phyloP scores from a whole-genome alignment of 352 stramenopile species.

The Globisporangium cylindrosporum region DNA sequence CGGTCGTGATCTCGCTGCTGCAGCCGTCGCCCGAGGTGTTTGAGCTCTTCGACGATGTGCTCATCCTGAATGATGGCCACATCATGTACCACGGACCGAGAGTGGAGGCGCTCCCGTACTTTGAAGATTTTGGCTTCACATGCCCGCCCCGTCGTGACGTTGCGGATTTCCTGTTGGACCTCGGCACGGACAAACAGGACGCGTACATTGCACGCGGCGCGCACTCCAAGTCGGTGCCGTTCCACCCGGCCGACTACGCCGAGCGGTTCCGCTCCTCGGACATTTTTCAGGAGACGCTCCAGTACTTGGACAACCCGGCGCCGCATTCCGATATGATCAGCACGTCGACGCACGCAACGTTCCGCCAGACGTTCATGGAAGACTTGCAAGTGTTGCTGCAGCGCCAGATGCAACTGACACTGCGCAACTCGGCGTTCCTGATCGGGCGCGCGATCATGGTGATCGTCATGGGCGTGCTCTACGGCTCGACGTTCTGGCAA shows the following conservation, averaged over 20 bases:
- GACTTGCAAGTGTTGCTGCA: slow-evolving; percentile 41
- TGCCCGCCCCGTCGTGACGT: slow-evolving; percentile 49
- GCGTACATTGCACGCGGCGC: slow-evolving; percentile 27
- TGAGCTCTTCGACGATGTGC: slow-evolving; percentile 92
- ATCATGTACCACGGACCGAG: slow-evolving; percentile 79
- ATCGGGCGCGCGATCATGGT: slow-evolving; percentile 50
- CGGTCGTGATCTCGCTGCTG: slow-evolving; percentile 76
- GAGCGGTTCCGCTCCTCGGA: slow-evolving; percentile 44
- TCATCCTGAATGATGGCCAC: slow-evolving; percentile 88
- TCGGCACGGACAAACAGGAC: slow-evolving; percentile 52
- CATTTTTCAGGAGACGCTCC: slow-evolving; percentile 46
- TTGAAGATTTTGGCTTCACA: slow-evolving; percentile 41
- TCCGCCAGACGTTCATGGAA: slow-evolving; percentile 49
- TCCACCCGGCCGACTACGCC: slow-evolving; percentile 42
- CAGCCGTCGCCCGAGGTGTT: slow-evolving; percentile 93
- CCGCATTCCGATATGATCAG: slow-evolving; percentile 8
- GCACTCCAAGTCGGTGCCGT: slow-evolving; percentile 18
- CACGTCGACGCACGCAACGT: slow-evolving; percentile 13
- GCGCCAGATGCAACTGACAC: slow-evolving; percentile 70
- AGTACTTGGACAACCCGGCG: slow-evolving; percentile 31
- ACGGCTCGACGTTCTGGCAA: slow-evolving; percentile 66
- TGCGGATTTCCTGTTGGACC: slow-evolving; percentile 52
- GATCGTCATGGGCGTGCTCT: slow-evolving; percentile 60
- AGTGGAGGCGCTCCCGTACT: slow-evolving; percentile 38
- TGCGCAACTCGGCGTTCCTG: slow-evolving; percentile 49